Percentiles rank a stretch among this genome's conserved stretches.
These are phyloP conservation scores for Oryza nivara DNA, from an alignment of 176 grass and related monocot genomes.

Conservation along the genomic window DNA sequence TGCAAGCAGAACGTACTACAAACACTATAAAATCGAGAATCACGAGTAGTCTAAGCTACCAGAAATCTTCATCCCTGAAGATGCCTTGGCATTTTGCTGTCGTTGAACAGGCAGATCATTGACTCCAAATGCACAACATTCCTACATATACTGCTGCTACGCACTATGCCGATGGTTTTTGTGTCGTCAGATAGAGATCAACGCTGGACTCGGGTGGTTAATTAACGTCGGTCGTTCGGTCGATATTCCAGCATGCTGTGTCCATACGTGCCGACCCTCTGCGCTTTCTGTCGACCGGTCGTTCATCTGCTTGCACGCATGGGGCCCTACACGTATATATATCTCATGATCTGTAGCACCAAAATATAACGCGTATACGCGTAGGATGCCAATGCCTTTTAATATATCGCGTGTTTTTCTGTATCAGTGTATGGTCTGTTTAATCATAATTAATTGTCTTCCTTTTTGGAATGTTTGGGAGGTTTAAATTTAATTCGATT, in stretches of 20 bases:
- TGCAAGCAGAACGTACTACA: no score
- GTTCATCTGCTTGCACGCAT: background rate
- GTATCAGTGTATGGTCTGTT: no score
- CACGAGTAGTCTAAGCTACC: no score
- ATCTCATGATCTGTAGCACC: no score
- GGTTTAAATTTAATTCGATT: background rate
- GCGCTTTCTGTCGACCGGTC: background rate
- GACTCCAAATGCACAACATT: background rate
- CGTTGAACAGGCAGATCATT: background rate
- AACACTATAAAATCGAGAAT: no score
- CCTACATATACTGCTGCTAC: background rate
- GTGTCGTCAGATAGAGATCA: background rate
- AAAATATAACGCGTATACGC: background rate
- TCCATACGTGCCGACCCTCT: slow-evolving; percentile 7
- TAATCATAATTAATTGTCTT: background rate
- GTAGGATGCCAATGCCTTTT: background rate
- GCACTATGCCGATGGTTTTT: background rate
- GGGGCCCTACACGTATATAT: background rate
- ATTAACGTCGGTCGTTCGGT: background rate
- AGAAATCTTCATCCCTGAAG: background rate
- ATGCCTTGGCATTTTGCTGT: slow-evolving; percentile 23
- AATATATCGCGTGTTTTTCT: no score
- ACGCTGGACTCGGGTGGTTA: background rate
- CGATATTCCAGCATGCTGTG: background rate
- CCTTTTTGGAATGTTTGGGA: background rate